phyloP scores from a whole-genome alignment of 805 yeast species.

The Candida coleopterorum region DNA sequence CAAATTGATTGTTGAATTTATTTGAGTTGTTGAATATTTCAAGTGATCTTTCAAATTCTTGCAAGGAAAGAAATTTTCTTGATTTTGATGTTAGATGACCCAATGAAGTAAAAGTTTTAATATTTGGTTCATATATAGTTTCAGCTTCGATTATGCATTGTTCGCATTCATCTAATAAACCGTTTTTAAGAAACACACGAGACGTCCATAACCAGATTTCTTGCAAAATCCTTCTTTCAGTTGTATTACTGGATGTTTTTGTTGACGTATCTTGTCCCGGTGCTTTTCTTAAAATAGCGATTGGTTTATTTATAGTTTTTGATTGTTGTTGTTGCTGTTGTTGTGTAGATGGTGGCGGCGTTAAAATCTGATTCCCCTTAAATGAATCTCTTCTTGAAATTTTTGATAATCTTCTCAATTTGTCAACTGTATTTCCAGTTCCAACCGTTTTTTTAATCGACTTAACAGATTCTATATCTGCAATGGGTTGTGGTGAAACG shows the following conservation, averaged over 20 bases:
- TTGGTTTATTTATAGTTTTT: background rate
- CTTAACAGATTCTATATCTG: background rate
- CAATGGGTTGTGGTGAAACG: slow-evolving; percentile 1
- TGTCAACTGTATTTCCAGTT: slow-evolving; percentile 7
- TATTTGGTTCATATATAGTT: slow-evolving; percentile 39
- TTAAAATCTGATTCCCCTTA: background rate
- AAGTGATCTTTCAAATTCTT: slow-evolving; percentile 61
- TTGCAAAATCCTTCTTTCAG: slow-evolving; percentile 44
- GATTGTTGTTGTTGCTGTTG: background rate
- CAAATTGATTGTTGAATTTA: slow-evolving; percentile 21
- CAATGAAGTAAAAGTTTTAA: slow-evolving; percentile 45
- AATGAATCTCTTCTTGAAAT: slow-evolving; percentile 5
- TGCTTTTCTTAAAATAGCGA: background rate
- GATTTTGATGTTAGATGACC: slow-evolving; percentile 43
- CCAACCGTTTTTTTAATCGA: slow-evolving; percentile 2
- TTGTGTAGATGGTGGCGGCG: background rate
- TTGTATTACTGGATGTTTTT: background rate
- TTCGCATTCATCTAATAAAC: slow-evolving; percentile 55
- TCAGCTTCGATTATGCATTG: slow-evolving; percentile 73
- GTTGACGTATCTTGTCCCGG: background rate
- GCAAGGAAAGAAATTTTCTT: slow-evolving; percentile 47
- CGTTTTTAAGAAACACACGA: slow-evolving; percentile 54
- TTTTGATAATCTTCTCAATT: slow-evolving; percentile 7
- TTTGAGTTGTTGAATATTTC: slow-evolving; percentile 31
- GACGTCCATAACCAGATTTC: slow-evolving; percentile 74